Evolutionary conservation across 441 rosid species (phyloP).

Genomic region (Adansonia rubrostipa): DNA sequence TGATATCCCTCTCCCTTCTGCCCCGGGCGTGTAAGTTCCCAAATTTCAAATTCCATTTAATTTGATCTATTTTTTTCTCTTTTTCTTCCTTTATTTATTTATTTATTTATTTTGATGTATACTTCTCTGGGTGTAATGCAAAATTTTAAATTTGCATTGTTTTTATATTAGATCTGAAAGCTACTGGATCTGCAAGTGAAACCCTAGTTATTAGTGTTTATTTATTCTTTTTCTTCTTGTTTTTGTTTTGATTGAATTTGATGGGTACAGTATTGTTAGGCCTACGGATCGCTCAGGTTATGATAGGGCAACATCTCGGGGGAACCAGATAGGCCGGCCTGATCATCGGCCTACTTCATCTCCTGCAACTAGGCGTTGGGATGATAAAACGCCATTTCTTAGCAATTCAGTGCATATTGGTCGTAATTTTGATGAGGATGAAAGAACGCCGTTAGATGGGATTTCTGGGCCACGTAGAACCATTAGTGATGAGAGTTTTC

Average conservation of each 20-base stretch:
- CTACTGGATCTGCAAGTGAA: conserved; percentile 27
- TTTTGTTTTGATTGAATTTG: conserved; percentile 3
- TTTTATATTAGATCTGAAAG: conserved; percentile 28
- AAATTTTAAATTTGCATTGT: neutral
- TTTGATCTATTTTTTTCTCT: neutral
- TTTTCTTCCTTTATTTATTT: neutral
- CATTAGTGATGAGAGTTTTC: conserved; percentile 61
- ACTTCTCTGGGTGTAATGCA: no score
- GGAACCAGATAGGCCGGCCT: conserved; percentile 51
- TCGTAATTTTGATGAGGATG: conserved; percentile 81
- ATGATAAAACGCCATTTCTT: conserved; percentile 75
- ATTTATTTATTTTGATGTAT: no score
- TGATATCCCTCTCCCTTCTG: conserved; percentile 87
- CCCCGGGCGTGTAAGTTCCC: conserved; percentile 82
- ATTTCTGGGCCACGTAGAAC: conserved; percentile 57
- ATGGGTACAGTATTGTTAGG: conserved; percentile 48
- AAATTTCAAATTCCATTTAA: conserved; percentile 2
- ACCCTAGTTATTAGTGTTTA: conserved; percentile 19
- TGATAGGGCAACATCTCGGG: conserved; percentile 66
- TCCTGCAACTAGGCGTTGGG: conserved; percentile 59
- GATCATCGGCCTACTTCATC: conserved; percentile 74
- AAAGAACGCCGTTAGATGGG: conserved; percentile 79
- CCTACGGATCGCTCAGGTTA: conserved; percentile 62
- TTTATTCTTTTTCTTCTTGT: no score
- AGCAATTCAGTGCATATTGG: conserved; percentile 58